A percentile compares a stretch with the other conserved stretches of the same genome.
phyloP scores from a whole-genome alignment of 768 basidiomycete species.

The Pleurotus pulmonarius region DNA sequence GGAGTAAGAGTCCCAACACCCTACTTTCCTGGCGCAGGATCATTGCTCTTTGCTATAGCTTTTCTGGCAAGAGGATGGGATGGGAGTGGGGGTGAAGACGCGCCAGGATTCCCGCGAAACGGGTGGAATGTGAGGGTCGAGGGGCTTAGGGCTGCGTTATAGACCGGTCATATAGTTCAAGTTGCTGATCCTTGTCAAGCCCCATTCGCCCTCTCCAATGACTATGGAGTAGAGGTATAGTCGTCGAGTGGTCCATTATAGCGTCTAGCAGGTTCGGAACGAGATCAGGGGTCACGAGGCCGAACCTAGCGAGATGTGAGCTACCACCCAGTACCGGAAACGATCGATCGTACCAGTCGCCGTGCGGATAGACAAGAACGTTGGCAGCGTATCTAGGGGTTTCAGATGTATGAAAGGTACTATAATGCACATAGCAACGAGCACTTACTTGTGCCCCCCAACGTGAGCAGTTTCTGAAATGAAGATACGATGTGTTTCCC shows the following conservation, averaged over 20 bases:
- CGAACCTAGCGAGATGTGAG: slow-evolving; percentile 44
- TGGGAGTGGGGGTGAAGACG: slow-evolving; percentile 28
- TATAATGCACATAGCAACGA: too few relatives aligned
- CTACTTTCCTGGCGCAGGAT: slow-evolving; percentile 56
- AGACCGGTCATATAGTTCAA: slow-evolving; percentile 32
- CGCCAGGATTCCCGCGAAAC: slow-evolving; percentile 36
- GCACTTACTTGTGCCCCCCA: slow-evolving; percentile 76
- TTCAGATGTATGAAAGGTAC: neutral
- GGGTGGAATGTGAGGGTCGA: slow-evolving; percentile 37
- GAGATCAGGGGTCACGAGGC: slow-evolving; percentile 53
- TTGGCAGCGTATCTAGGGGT: slow-evolving; percentile 61
- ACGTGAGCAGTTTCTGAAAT: slow-evolving; percentile 75
- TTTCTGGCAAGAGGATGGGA: slow-evolving; percentile 65
- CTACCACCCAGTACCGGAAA: neutral
- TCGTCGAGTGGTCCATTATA: slow-evolving; percentile 27
- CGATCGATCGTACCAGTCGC: slow-evolving; percentile 56
- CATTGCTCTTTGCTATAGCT: slow-evolving; percentile 46
- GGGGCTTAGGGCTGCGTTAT: slow-evolving; percentile 17
- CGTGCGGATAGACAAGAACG: slow-evolving; percentile 62
- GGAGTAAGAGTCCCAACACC: slow-evolving; percentile 53
- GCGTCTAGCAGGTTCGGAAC: slow-evolving; percentile 51
- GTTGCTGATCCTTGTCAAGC: slow-evolving; percentile 41
- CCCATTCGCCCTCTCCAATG: slow-evolving; percentile 63
- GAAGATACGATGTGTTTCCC: slow-evolving; percentile 29
- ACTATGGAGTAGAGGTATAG: slow-evolving; percentile 35